Conservation (phyloP, 2,329 filamentous ascomycete genomes). For the Pestalotiopsis fici region DNA sequence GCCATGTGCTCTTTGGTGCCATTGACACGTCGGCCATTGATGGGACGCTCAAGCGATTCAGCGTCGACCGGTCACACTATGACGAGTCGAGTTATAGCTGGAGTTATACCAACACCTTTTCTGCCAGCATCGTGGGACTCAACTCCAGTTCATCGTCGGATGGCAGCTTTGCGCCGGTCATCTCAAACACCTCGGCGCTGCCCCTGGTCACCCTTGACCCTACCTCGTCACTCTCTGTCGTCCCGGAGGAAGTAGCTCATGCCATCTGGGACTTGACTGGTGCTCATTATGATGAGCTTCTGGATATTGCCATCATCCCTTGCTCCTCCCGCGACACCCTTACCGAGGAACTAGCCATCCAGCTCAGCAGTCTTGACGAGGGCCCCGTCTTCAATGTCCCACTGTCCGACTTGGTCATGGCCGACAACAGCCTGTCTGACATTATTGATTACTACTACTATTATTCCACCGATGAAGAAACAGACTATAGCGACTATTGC, state of each 20-base stretch:
- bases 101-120: constrained; percentile 2
- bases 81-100: not conserved
- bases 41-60: constrained; percentile 21
- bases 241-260: constrained; percentile 22
- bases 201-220: constrained; percentile 12
- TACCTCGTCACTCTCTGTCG: constrained; percentile 5
- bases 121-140: constrained; percentile 2
- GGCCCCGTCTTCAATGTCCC: constrained; percentile 27
- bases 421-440: constrained; percentile 11
- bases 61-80: not conserved
- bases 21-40: constrained; percentile 28
- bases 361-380: constrained; percentile 18
- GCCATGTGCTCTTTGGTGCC: constrained; percentile 31
- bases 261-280: constrained; percentile 28
- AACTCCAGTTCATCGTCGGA: constrained; percentile 8
- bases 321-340: constrained; percentile 22
- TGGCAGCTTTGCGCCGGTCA: constrained; percentile 2
- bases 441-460: not conserved
- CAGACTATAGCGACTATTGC: constrained; percentile 17
- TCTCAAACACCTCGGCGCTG: constrained; percentile 10
- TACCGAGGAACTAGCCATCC: constrained; percentile 22
- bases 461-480: not conserved
- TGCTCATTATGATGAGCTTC: constrained; percentile 19
- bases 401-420: constrained; percentile 29
- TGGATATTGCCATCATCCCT: constrained; percentile 18